Evolutionary conservation across 208 protist genomes (phyloP).

Genomic region (Trypanosoma conorhini): DNA sequence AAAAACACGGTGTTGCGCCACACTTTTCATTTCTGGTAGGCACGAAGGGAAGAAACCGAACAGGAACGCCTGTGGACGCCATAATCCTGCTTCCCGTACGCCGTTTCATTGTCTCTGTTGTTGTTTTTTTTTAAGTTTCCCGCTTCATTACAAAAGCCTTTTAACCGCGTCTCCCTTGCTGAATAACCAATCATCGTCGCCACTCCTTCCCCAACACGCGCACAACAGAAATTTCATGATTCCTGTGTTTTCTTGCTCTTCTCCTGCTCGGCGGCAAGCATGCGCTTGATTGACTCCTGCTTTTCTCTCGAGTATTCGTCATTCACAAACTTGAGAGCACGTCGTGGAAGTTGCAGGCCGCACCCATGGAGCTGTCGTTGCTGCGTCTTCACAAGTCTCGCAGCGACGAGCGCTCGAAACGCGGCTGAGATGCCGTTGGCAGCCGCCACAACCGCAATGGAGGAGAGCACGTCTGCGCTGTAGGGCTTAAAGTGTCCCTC

Average conservation of each 20-base stretch:
- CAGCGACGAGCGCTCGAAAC: slow-evolving; percentile 37
- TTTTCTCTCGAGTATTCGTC: slow-evolving; percentile 54
- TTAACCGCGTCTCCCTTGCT: not conserved
- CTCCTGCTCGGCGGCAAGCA: slow-evolving; percentile 34
- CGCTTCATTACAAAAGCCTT: not conserved
- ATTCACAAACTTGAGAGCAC: slow-evolving; percentile 76
- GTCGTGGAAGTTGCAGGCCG: slow-evolving; percentile 52
- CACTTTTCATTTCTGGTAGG: not conserved
- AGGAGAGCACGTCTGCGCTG: slow-evolving; percentile 81
- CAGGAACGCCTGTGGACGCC: not conserved
- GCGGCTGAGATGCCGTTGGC: slow-evolving; percentile 36
- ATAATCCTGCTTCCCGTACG: not conserved
- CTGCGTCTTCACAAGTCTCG: slow-evolving; percentile 67
- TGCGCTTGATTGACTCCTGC: slow-evolving; percentile 40
- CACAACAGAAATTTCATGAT: slow-evolving; percentile 8
- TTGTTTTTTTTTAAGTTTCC: not conserved
- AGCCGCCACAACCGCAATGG: slow-evolving; percentile 55
- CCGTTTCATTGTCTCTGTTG: not conserved
- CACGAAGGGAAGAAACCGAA: not conserved
- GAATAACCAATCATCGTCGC: not conserved
- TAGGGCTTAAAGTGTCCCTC: slow-evolving; percentile 46
- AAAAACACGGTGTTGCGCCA: too few relatives aligned
- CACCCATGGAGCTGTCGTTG: slow-evolving; percentile 14
- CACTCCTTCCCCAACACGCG: not conserved
- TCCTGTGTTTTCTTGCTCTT: slow-evolving; percentile 2